phyloP scores from a whole-genome alignment of 208 protist genomes.

The Wallacemonas sp. region DNA sequence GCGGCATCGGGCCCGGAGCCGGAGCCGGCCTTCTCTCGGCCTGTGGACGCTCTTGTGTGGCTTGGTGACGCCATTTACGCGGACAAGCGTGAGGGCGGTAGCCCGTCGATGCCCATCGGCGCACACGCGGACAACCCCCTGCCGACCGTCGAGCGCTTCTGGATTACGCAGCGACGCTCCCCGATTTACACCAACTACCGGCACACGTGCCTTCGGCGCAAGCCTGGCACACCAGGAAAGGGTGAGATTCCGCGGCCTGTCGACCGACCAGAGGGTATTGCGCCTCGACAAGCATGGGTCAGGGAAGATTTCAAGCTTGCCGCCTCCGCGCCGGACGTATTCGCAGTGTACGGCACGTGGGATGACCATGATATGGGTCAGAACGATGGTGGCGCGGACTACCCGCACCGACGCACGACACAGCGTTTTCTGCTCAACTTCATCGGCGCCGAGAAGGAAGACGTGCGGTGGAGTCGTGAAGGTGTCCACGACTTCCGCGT shows the following conservation, averaged over 20 bases:
- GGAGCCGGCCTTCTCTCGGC: neutral
- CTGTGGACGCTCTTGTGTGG: slow-evolving; percentile 74
- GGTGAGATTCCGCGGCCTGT: neutral
- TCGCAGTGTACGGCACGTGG: slow-evolving; percentile 70
- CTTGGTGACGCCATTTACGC: slow-evolving; percentile 86
- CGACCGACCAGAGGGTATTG: neutral
- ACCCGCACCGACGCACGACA: slow-evolving; percentile 43
- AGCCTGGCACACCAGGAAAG: neutral
- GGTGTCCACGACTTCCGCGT: slow-evolving; percentile 69
- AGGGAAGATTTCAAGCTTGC: slow-evolving; percentile 4
- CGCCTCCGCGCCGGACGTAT: neutral
- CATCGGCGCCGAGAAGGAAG: slow-evolving; percentile 34
- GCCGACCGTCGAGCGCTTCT: slow-evolving; percentile 50
- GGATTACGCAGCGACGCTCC: slow-evolving; percentile 44
- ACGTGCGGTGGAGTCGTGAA: slow-evolving; percentile 42
- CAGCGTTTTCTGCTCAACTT: slow-evolving; percentile 81
- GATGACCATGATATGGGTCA: slow-evolving; percentile 90
- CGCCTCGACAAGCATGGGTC: neutral
- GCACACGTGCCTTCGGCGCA: slow-evolving; percentile 33
- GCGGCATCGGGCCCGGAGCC: slow-evolving; percentile 14
- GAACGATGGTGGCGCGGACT: slow-evolving; percentile 83
- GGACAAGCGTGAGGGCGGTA: slow-evolving; percentile 43
- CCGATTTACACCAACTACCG: slow-evolving; percentile 63
- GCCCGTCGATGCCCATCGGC: slow-evolving; percentile 10
- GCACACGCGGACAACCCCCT: slow-evolving; percentile 25